These are phyloP conservation scores for Saccharomycopsis lassenensis DNA, from an alignment of 805 yeast genomes.

Conservation along the genomic window DNA sequence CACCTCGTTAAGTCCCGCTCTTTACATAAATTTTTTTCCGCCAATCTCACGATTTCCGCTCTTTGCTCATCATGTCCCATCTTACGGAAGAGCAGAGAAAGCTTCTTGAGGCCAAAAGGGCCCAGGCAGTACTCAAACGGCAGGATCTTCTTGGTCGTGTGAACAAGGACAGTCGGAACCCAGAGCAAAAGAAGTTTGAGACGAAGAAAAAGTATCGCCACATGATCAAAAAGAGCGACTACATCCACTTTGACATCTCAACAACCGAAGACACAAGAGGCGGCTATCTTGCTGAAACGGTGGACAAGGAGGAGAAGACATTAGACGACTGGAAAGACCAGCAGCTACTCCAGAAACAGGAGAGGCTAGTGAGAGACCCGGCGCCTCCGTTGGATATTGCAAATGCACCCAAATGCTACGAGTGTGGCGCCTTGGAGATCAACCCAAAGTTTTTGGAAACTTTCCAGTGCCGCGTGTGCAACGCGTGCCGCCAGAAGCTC, in stretches of 20 bases:
- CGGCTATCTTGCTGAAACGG: constrained; percentile 57
- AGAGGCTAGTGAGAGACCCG: constrained; percentile 38
- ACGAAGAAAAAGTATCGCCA: constrained; percentile 29
- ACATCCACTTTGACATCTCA: constrained; percentile 78
- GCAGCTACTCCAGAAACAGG: constrained; percentile 24
- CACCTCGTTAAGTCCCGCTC: too few relatives aligned
- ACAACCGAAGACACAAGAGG: constrained; percentile 85
- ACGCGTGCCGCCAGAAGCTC: constrained; percentile 52
- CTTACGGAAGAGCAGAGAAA: too few relatives aligned
- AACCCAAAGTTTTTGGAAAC: constrained; percentile 60
- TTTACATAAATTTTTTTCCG: too few relatives aligned
- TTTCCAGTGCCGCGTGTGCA: constrained; percentile 73
- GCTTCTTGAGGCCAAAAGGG: too few relatives aligned
- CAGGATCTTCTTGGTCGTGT: too few relatives aligned
- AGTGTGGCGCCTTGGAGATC: constrained; percentile 72
- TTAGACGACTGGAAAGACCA: constrained; percentile 38
- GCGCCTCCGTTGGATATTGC: constrained; percentile 67
- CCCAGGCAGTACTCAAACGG: too few relatives aligned
- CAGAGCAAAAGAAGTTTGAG: too few relatives aligned
- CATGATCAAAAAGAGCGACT: constrained; percentile 48
- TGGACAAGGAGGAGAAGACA: constrained; percentile 26
- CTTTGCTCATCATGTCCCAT: too few relatives aligned
- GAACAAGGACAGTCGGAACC: too few relatives aligned
- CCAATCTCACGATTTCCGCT: too few relatives aligned
- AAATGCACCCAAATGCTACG: constrained; percentile 71